Evolutionary conservation across 192 early-diverging fungal species (phyloP), one percentile per base, ranked within the genome.

Genomic region (Allomyces javanicus): DNA sequence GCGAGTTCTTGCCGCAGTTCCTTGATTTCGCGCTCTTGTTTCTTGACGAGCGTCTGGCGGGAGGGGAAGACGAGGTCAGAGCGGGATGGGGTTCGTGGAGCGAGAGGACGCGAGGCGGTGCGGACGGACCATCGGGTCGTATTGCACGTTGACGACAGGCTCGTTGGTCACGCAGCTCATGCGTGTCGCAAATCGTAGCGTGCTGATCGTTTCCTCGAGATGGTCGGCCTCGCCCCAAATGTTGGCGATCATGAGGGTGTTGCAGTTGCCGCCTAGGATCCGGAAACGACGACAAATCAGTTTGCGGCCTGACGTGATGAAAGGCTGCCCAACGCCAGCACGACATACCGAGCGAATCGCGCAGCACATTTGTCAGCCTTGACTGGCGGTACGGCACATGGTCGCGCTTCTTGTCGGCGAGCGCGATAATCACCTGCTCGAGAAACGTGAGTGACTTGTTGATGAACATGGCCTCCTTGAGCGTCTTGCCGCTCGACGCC

Each of bases 401-500:
- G 12, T 81, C 81, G 62, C 80, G 43, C 70, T 78, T 83, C 70
- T 81, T 84, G 70, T 85, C 82, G 24, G 75, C 70, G 21, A 85
- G 71, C 9, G 82, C 82, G n/a, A 84, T 79, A 62, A 84, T 81
- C 23, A 84, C 82, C 66, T 84, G 82, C 67, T 84, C 82, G 25
- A 84, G 66, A 65, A 83, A 84, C 58, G 82, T 83, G 21, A 84
- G 66, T 9, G 79, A 81, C 70, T 79, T 77, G 72, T 84, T 84
- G 69, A 84, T 84, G 66, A 77, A 84, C 81, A 83, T 85, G 10
- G 83, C 83, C 70, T 85, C 83, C 63, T 78, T 74, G 25, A 85
- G 64, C 17, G 80, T 76, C 40, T 74, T 61, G n/a, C 83, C 83
- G 3, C 72, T 72, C 1, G 83, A 84, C 17, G 80, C 70, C 2